Percentiles rank a stretch among this genome's conserved stretches.
Conservation (phyloP, 2,329 filamentous ascomycete genomes). For the Cercospora sojina region DNA sequence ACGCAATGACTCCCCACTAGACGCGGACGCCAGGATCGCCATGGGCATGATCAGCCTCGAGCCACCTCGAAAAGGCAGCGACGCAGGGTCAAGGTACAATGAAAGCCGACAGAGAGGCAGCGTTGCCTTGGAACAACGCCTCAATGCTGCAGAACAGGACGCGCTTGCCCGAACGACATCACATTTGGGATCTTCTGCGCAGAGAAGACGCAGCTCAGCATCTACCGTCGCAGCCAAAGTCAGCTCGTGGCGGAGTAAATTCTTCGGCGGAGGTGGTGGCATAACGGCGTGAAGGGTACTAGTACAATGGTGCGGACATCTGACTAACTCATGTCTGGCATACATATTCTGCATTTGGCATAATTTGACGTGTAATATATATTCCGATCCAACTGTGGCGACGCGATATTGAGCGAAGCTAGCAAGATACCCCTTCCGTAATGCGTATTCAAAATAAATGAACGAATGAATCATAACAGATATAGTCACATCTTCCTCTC, state of each 20-base stretch:
- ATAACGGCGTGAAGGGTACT: neutral
- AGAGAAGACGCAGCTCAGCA: conserved; percentile 18
- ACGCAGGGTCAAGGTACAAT: neutral
- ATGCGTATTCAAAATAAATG: neutral
- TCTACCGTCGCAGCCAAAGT: conserved; percentile 24
- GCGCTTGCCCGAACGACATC: conserved; percentile 3
- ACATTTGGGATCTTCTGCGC: neutral
- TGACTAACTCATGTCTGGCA: neutral
- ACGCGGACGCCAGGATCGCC: conserved; percentile 21
- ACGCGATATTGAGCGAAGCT: neutral
- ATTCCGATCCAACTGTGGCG: neutral
- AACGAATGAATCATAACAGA: neutral
- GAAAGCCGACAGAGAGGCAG: conserved; percentile 12
- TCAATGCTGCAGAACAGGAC: conserved; percentile 11
- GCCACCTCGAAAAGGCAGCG: conserved; percentile 16
- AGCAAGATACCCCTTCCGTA: conserved; percentile 4
- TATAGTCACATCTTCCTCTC: neutral
- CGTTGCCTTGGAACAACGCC: conserved; percentile 7
- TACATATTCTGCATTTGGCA: neutral
- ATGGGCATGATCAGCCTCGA: conserved; percentile 18
- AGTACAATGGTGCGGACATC: neutral
- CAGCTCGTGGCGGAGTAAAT: conserved; percentile 23
- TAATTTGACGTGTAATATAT: neutral
- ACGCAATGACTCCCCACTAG: conserved; percentile 9
- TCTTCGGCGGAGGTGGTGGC: conserved; percentile 13